phyloP scores from a whole-genome alignment of 441 rosid genomes.

The Viola pubescens region DNA sequence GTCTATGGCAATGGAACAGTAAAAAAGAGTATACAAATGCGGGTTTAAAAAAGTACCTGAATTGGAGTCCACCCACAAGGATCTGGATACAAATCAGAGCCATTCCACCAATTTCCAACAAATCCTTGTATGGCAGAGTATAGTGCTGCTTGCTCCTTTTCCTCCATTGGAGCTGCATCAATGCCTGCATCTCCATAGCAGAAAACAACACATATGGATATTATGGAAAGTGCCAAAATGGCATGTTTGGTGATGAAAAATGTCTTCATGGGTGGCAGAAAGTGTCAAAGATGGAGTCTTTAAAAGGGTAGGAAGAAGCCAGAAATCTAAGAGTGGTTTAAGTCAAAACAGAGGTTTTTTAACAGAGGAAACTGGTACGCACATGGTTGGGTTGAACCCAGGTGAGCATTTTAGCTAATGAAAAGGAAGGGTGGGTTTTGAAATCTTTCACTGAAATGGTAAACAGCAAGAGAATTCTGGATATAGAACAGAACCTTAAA shows the following conservation, averaged over 20 bases:
- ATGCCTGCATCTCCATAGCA: constrained; percentile 33
- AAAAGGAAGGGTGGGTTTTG: neutral
- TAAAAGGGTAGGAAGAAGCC: constrained; percentile 1
- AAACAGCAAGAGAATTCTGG: constrained; percentile 1
- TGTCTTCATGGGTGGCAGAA: constrained; percentile 21
- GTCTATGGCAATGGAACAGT: constrained; percentile 20
- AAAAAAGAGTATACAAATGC: neutral
- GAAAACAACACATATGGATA: constrained; percentile 27
- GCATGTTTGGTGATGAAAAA: constrained; percentile 12
- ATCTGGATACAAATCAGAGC: constrained; percentile 82
- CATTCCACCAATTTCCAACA: constrained; percentile 85
- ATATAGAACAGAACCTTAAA: neutral
- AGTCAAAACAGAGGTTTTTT: neutral
- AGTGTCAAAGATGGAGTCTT: neutral
- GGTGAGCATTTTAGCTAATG: constrained; percentile 2
- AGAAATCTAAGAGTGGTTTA: constrained; percentile 1
- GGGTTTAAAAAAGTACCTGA: constrained; percentile 40
- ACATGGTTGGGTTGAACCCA: constrained; percentile 3
- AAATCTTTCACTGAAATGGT: neutral
- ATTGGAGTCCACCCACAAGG: constrained; percentile 99
- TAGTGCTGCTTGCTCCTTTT: constrained; percentile 56
- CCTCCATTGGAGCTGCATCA: constrained; percentile 64
- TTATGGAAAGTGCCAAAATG: constrained; percentile 26
- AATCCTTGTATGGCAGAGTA: constrained; percentile 77
- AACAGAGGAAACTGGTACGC: constrained; percentile 9